Evolutionary conservation across 2,329 filamentous ascomycete genomes (phyloP).

Genomic region (Hansfordia pulvinata): DNA sequence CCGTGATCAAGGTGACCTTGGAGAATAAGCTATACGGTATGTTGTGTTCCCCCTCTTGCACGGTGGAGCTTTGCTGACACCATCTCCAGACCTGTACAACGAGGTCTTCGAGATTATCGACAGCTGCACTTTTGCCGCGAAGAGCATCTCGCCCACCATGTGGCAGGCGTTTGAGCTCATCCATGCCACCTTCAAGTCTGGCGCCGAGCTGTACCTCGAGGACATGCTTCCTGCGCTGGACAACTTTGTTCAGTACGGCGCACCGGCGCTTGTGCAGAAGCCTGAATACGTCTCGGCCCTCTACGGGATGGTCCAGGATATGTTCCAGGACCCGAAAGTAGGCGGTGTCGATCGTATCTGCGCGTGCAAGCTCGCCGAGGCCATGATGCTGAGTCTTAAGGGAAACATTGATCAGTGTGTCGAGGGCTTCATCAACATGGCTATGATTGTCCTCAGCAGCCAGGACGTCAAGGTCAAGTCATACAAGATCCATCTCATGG

Average conservation of each 20-base stretch:
- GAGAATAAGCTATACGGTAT: constrained; percentile 92
- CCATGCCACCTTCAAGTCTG: constrained; percentile 92
- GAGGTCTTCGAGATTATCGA: constrained; percentile 99
- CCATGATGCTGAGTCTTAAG: constrained; percentile 89
- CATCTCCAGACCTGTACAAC: constrained; percentile 68
- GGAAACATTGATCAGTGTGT: constrained; percentile 82
- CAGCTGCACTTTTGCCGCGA: constrained; percentile 96
- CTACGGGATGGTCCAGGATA: constrained; percentile 86
- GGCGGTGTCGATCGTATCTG: constrained; percentile 91
- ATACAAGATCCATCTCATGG: constrained; percentile 92
- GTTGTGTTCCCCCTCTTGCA: constrained; percentile 8
- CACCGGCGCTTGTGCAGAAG: constrained; percentile 66
- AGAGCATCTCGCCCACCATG: constrained; percentile 91
- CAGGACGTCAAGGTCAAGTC: constrained; percentile 80
- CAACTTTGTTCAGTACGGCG: constrained; percentile 93
- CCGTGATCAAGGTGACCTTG: constrained; percentile 87
- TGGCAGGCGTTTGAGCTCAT: constrained; percentile 98
- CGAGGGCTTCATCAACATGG: constrained; percentile 75
- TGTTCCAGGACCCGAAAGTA: constrained; percentile 86
- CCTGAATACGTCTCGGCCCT: constrained; percentile 78
- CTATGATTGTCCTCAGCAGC: constrained; percentile 67
- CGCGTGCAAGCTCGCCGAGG: constrained; percentile 93
- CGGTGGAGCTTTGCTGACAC: constrained; percentile 4
- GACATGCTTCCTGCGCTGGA: constrained; percentile 97
- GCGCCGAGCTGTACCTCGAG: constrained; percentile 92